phyloP scores from a whole-genome alignment of 371 early-diverging fungal genomes.

The Mortierella sp. region DNA sequence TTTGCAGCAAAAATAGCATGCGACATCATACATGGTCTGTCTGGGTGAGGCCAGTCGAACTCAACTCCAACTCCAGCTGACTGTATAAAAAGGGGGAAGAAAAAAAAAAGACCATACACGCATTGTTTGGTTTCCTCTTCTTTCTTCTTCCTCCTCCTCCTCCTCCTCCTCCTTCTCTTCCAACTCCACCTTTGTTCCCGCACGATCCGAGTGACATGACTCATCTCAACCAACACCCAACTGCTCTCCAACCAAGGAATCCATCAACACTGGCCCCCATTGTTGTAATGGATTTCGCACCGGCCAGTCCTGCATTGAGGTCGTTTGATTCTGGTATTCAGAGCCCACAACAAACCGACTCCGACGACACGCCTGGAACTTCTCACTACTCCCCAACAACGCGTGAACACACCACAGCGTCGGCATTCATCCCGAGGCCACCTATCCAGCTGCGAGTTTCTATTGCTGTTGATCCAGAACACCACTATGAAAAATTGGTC shows the following conservation, averaged over 20 bases:
- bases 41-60: too few relatives aligned
- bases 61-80: too few relatives aligned
- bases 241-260: constrained; percentile 25
- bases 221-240: neutral
- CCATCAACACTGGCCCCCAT: constrained; percentile 38
- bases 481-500: constrained; percentile 34
- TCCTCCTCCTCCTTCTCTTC: neutral
- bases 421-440: neutral
- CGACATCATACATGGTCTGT: too few relatives aligned
- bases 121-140: neutral
- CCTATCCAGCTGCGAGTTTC: constrained; percentile 47
- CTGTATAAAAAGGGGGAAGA: neutral
- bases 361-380: neutral
- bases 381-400: neutral
- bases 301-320: constrained; percentile 2
- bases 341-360: neutral
- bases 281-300: constrained; percentile 27
- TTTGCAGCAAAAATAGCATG: too few relatives aligned
- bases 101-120: neutral
- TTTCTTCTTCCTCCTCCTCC: neutral
- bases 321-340: constrained; percentile 12
- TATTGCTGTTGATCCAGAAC: constrained; percentile 41
- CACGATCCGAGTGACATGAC: neutral
- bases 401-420: neutral
- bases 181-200: neutral